Evolutionary conservation across 2,329 filamentous ascomycete genomes (phyloP), one percentile per base, ranked within the genome.

Genomic region (Ascocoryne sarcoides): DNA sequence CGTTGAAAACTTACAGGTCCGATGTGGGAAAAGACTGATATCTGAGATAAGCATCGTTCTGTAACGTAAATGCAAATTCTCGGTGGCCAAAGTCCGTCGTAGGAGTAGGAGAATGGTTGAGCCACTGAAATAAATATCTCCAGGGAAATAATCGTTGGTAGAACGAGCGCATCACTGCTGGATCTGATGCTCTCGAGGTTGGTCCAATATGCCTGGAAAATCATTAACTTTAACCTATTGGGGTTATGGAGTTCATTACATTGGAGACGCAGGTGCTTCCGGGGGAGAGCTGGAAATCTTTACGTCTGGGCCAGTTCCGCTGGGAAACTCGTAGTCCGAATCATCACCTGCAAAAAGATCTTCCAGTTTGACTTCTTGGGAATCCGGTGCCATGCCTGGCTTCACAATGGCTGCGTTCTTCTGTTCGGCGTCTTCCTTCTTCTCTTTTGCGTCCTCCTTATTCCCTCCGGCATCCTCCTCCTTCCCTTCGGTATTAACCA

Each of bases 91-190:
- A 96, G 63, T 96, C 89, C 50, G 80, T 82, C 4, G 83, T 82
- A 0, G 92, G 89, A 5, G 79, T 79, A 5, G 87, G 82, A 39
- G 85, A 86, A 64, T 96, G 92, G 60, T 96, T 98, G 35, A 98
- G 76, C 92, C 92, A 98, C 62, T 95, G 89, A 65, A 95, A 98
- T 15, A 96, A 78, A 46, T 86, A 83, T 44, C 89, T 79, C 71
- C 94, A 98, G 4, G 92, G 92, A 55, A 96, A 96, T 28, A 98
- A 71, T 35, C 92, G 85, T 59, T 94, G 85, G 61, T 98, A 98
- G 67, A 95, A 98, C 49, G 83, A 85, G 54, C 84, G 79, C 79
- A 96, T 88, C 9, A 93, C 75, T 57, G 89, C 85, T 2, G 85
- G 79, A 52, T 95, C 86, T 29, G 79, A 84, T 31, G 74, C 69